Percentiles rank a stretch among this genome's conserved stretches.
Evolutionary conservation across 106 monocot species (phyloP).

Genomic region (Apostasia ramifera): DNA sequence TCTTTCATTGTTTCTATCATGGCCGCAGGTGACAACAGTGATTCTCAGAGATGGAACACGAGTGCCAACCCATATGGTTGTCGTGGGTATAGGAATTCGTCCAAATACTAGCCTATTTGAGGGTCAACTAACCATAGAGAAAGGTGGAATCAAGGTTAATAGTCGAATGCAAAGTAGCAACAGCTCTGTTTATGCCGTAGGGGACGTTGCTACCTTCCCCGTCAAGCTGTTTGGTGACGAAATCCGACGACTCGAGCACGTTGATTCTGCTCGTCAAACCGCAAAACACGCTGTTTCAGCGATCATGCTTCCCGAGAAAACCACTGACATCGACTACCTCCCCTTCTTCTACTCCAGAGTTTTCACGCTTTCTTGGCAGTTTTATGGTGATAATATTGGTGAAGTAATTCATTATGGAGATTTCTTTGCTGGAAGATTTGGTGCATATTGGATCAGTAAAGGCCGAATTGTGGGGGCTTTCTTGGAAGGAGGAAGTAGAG

Average conservation of each 20-base stretch:
- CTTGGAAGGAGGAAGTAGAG: slow-evolving; percentile 70
- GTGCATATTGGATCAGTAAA: slow-evolving; percentile 78
- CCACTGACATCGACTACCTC: slow-evolving; percentile 64
- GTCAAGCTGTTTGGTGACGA: slow-evolving; percentile 79
- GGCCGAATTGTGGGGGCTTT: slow-evolving; percentile 66
- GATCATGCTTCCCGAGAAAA: slow-evolving; percentile 45
- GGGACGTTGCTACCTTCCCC: slow-evolving; percentile 92
- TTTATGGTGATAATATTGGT: slow-evolving; percentile 85
- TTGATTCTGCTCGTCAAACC: slow-evolving; percentile 84
- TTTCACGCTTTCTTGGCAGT: slow-evolving; percentile 91
- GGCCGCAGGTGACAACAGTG: slow-evolving; percentile 61
- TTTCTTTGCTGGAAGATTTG: slow-evolving; percentile 47
- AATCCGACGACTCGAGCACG: slow-evolving; percentile 80
- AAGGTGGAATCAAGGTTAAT: slow-evolving; percentile 95
- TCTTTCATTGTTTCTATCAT: not conserved
- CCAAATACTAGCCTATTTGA: slow-evolving; percentile 83
- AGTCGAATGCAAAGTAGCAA: slow-evolving; percentile 81
- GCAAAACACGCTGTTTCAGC: slow-evolving; percentile 80
- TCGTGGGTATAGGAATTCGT: slow-evolving; percentile 89
- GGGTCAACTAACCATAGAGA: slow-evolving; percentile 65
- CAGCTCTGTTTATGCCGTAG: slow-evolving; percentile 78
- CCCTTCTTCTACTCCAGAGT: slow-evolving; percentile 98
- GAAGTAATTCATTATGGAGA: slow-evolving; percentile 81
- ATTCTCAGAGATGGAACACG: slow-evolving; percentile 75
- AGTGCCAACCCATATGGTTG: slow-evolving; percentile 76